phyloP scores from a whole-genome alignment of 371 early-diverging fungal species.

The Circinella umbellata region DNA sequence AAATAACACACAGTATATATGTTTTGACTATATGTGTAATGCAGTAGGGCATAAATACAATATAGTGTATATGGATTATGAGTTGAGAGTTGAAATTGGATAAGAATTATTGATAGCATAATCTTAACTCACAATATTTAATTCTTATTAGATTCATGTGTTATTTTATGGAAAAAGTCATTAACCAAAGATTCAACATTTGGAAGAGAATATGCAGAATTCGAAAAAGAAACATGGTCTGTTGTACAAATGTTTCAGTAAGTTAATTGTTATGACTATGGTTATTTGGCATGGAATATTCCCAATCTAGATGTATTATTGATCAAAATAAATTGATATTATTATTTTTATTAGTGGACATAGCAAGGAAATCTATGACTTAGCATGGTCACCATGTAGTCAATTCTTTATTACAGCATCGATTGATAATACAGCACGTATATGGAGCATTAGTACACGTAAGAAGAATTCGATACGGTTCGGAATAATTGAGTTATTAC shows the following conservation, averaged over 20 bases:
- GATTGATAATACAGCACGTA: conserved; percentile 89
- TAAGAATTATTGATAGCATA: too few species aligned
- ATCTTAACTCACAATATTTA: neutral
- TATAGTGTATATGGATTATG: neutral
- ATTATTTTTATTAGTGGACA: conserved; percentile 43
- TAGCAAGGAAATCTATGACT: conserved; percentile 84
- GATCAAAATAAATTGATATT: neutral
- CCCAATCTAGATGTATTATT: neutral
- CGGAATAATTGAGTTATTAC: too few species aligned
- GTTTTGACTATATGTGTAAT: too few species aligned
- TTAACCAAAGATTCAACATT: conserved; percentile 34
- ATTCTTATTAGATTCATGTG: conserved; percentile 69
- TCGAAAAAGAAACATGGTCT: conserved; percentile 65
- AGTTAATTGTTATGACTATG: conserved; percentile 8
- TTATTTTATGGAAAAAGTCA: conserved; percentile 84
- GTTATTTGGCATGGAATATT: neutral
- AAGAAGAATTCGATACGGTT: conserved; percentile 20
- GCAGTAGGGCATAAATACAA: neutral
- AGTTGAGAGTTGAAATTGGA: too few species aligned
- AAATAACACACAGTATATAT: conserved; percentile 4
- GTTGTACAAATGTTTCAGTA: conserved; percentile 54
- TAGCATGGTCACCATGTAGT: conserved; percentile 96
- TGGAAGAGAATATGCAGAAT: conserved; percentile 41
- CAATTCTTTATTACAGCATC: conserved; percentile 86
- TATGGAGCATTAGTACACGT: conserved; percentile 87